These are phyloP conservation scores for Emmonsiellopsis sp. DNA, from an alignment of 2,329 filamentous ascomycete species.

Conservation along the genomic window DNA sequence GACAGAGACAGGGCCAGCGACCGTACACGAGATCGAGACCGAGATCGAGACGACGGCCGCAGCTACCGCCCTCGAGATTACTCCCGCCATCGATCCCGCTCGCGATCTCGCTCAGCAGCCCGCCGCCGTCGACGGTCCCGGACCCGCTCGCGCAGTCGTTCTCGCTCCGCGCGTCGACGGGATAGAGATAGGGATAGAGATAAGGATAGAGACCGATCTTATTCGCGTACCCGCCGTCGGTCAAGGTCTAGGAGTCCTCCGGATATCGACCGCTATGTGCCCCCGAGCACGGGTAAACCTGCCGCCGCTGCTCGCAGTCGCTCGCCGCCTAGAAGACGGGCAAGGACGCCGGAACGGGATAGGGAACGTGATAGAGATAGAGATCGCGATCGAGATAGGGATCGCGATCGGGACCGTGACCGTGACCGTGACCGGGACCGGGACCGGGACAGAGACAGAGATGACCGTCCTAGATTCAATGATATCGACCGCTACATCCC, in stretches of 20 bases:
- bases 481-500: slow-evolving; percentile 41
- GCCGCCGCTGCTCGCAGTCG: slow-evolving; percentile 21
- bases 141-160: slow-evolving; percentile 15
- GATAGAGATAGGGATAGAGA: slow-evolving; percentile 10
- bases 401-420: slow-evolving; percentile 14
- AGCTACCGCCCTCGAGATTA: slow-evolving; percentile 16
- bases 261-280: slow-evolving; percentile 38
- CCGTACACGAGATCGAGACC: slow-evolving; percentile 11
- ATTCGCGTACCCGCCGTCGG: slow-evolving; percentile 16
- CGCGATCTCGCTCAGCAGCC: slow-evolving; percentile 8
- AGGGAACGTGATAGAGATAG: slow-evolving; percentile 7
- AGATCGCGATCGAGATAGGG: slow-evolving; percentile 18
- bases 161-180: slow-evolving; percentile 6
- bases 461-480: slow-evolving; percentile 23
- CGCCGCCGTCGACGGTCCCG: slow-evolving; percentile 11
- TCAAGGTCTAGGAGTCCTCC: slow-evolving; percentile 27
- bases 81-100: slow-evolving; percentile 14
- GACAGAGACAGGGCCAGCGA: slow-evolving; percentile 13
- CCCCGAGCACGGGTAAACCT: slow-evolving; percentile 10
- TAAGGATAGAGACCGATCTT: slow-evolving; percentile 11
- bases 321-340: slow-evolving; percentile 19
- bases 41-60: slow-evolving; percentile 12
- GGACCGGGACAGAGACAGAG: slow-evolving; percentile 19
- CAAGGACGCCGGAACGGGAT: slow-evolving; percentile 1
- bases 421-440: slow-evolving; percentile 10